Evolutionary conservation across 2,329 filamentous ascomycete genomes (phyloP).

Genomic region (Fusarium tuaranense): DNA sequence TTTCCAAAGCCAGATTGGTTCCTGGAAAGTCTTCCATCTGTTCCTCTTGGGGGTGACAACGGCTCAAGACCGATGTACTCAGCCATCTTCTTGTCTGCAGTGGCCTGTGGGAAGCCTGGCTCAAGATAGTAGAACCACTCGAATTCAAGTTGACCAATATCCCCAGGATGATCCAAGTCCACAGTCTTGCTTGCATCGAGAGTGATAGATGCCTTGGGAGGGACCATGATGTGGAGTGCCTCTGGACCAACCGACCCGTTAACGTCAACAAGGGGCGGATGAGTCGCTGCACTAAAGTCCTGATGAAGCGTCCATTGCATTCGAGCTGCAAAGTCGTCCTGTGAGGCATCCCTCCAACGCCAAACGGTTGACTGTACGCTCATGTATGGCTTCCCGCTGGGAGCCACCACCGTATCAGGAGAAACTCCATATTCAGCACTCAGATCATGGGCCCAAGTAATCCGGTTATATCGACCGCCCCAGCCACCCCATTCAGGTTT

Average conservation of each 20-base stretch:
- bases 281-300: background rate
- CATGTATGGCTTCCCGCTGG: background rate
- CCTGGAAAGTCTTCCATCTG: background rate
- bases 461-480: slow-evolving; percentile 13
- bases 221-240: background rate
- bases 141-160: background rate
- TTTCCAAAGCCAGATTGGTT: background rate
- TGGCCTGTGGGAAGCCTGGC: background rate
- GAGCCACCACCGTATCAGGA: background rate
- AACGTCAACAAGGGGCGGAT: background rate
- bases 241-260: background rate
- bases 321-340: background rate
- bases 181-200: background rate
- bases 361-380: background rate
- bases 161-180: background rate
- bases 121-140: background rate
- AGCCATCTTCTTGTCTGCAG: background rate
- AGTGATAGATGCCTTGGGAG: background rate
- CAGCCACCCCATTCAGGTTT: slow-evolving; percentile 10
- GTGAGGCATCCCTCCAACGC: background rate
- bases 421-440: slow-evolving; percentile 17
- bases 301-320: background rate
- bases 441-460: slow-evolving; percentile 1
- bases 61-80: background rate
- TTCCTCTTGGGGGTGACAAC: background rate